Conservation (phyloP, 23 red algal genomes). For the Gracilaria vermiculophylla region DNA sequence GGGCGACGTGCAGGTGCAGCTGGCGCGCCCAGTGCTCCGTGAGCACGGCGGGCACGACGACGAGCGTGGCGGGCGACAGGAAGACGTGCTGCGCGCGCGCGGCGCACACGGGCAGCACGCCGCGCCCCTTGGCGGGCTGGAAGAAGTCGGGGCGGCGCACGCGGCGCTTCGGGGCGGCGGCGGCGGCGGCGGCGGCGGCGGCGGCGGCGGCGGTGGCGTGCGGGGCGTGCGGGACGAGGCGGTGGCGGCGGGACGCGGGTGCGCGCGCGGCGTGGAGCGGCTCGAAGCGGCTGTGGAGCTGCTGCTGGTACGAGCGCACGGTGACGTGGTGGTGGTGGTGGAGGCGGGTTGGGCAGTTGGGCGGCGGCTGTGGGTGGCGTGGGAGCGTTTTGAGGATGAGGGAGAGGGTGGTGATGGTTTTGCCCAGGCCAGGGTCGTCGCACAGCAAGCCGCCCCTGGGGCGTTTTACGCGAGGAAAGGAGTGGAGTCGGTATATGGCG, state of each 20-base stretch:
- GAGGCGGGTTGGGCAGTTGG: not conserved
- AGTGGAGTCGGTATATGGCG: not conserved
- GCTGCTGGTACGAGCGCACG: not conserved
- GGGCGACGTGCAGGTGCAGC: conserved; percentile 50
- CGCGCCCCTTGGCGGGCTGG: conserved; percentile 6
- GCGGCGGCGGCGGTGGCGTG: not conserved
- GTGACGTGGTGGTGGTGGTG: not conserved
- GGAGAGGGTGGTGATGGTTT: conserved; percentile 85
- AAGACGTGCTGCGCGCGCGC: conserved; percentile 26
- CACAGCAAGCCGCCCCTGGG: conserved; percentile 85
- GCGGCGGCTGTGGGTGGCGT: conserved; percentile 10
- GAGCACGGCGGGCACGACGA: conserved; percentile 78
- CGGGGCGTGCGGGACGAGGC: not conserved
- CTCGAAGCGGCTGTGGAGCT: not conserved
- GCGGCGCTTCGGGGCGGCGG: not conserved
- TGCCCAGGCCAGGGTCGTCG: conserved; percentile 98
- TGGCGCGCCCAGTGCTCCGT: conserved; percentile 85
- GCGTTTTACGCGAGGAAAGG: conserved; percentile 4
- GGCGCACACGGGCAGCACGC: conserved; percentile 4
- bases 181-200: not conserved
- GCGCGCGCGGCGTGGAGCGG: not conserved
- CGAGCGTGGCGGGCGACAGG: conserved; percentile 74
- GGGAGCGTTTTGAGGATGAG: conserved; percentile 79
- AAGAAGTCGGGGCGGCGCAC: not conserved
- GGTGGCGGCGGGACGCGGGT: not conserved